Evolutionary conservation across 768 basidiomycete genomes (phyloP), one percentile per base, ranked within the genome.

Genomic region (Leucosporidium creatinivorum): DNA sequence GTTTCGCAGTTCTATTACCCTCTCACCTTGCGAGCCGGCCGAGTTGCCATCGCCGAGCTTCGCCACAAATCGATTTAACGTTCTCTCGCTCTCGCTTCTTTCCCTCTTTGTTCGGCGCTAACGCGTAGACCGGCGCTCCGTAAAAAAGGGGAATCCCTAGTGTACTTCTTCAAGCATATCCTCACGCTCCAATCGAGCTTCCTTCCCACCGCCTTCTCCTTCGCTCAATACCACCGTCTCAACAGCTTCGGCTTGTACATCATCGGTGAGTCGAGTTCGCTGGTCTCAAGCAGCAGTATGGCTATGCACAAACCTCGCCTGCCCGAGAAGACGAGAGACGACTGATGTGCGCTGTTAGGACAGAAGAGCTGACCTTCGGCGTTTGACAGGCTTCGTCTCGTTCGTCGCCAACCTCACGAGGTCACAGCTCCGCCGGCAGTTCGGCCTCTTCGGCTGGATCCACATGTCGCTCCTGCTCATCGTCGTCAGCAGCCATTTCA

Each of bases 371-470:
- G 9, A 58, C 64, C 25, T n/a, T 50, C 33, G 26, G 18, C 39
- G 18, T 25, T 31, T n/a, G n/a, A 18, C 67, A 82, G 81, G 96
- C 31, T 98, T 99, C 78, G 86, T 98, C 79, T 93, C 91, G 48
- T 99, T 99, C 76, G 96, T 99, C 30, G 86, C 91, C 81, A 96
- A 93, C 36, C 83, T 99, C 63, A 88, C 94, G 79, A 88, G 89
- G 67, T 89, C 89, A n/a, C 92, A 89, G 77, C 83, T 98, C 58
- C 90, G 93, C 75, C 91, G 94, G 75, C 96, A 99, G 80, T 99
- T 99, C 69, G 92, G 92, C 26, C 84, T 99, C 49, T 99, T 99
- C 81, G 93, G 96, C 76, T 99, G 96, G 96, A 94, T 98, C 13
- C 96, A 99, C 76, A 99, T 99, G 93, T 91, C 86, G 61, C 80